A percentile compares a stretch with the other conserved stretches of the same genome.
These are phyloP conservation scores for Yarrowia divulgata DNA, from an alignment of 805 yeast species.

Conservation along the genomic window DNA sequence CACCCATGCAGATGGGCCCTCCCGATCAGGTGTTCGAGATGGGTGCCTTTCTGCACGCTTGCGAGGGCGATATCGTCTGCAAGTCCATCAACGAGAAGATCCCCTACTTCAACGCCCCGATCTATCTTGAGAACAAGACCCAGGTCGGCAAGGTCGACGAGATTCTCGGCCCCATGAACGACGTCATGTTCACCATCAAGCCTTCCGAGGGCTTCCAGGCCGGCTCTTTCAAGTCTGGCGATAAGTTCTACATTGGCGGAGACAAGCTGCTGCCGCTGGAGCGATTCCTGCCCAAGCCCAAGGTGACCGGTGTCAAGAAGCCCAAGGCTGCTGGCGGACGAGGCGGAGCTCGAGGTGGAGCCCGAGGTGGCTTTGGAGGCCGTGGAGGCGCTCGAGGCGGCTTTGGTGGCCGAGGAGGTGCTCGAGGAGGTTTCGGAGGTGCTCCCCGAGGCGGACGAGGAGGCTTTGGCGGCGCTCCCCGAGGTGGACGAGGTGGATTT, in stretches of 20 bases:
- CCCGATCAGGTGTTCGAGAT: slow-evolving; percentile 95
- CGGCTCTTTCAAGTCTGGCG: slow-evolving; percentile 90
- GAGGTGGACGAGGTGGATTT: slow-evolving; percentile 37
- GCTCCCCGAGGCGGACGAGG: slow-evolving; percentile 47
- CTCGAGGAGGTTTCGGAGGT: slow-evolving; percentile 45
- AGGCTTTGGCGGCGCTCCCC: slow-evolving; percentile 45
- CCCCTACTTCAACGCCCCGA: slow-evolving; percentile 99
- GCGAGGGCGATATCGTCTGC: slow-evolving; percentile 98
- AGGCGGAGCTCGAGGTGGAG: slow-evolving; percentile 57
- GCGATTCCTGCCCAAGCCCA: slow-evolving; percentile 96
- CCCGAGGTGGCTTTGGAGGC: slow-evolving; percentile 52
- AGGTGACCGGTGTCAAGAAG: slow-evolving; percentile 83
- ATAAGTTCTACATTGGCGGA: slow-evolving; percentile 92
- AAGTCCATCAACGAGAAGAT: slow-evolving; percentile 91
- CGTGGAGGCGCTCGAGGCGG: slow-evolving; percentile 52
- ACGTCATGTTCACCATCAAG: slow-evolving; percentile 96
- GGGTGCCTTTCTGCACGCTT: slow-evolving; percentile 90
- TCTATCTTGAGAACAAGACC: slow-evolving; percentile 93
- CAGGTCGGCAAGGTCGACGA: slow-evolving; percentile 98
- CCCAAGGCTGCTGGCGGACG: slow-evolving; percentile 62
- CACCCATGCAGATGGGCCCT: slow-evolving; percentile 85
- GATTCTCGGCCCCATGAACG: slow-evolving; percentile 96
- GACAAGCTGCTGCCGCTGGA: slow-evolving; percentile 95
- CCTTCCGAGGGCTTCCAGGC: slow-evolving; percentile 97
- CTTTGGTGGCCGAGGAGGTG: slow-evolving; percentile 41